These are phyloP conservation scores for Talaromyces borbonicus DNA, from an alignment of 495 filamentous ascomycete genomes.

Conservation along the genomic window DNA sequence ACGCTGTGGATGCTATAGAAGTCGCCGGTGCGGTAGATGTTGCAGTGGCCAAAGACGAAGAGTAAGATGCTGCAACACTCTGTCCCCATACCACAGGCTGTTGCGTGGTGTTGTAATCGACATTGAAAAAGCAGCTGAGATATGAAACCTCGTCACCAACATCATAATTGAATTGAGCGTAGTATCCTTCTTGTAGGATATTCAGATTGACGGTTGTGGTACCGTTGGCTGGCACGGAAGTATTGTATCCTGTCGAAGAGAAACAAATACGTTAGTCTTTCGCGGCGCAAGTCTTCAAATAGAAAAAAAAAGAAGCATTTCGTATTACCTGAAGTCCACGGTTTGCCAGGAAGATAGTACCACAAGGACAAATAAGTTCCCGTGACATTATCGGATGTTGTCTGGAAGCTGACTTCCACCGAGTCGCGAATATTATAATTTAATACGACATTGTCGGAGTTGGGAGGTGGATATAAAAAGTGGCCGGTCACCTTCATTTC, in stretches of 20 bases:
- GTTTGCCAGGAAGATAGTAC: constrained; percentile 1
- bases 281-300: not conserved
- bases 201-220: not conserved
- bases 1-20: not conserved
- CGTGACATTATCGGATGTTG: not conserved
- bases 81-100: not conserved
- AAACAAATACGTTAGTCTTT: not conserved
- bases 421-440: constrained; percentile 3
- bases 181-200: not conserved
- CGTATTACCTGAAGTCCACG: not conserved
- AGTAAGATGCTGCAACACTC: not conserved
- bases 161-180: constrained; percentile 6
- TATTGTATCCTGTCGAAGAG: not conserved
- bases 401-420: not conserved
- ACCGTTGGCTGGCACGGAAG: constrained; percentile 2
- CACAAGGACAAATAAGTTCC: not conserved
- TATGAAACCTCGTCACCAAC: not conserved
- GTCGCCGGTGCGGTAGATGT: not conserved
- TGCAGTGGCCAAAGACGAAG: not conserved
- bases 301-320: not conserved
- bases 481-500: not conserved
- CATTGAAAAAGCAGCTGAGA: constrained; percentile 5
- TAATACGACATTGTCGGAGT: not conserved
- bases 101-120: not conserved
- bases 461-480: constrained; percentile 4